Evolutionary conservation across 305 asterid species (phyloP).

Genomic region (Fraxinus angustifolia): DNA sequence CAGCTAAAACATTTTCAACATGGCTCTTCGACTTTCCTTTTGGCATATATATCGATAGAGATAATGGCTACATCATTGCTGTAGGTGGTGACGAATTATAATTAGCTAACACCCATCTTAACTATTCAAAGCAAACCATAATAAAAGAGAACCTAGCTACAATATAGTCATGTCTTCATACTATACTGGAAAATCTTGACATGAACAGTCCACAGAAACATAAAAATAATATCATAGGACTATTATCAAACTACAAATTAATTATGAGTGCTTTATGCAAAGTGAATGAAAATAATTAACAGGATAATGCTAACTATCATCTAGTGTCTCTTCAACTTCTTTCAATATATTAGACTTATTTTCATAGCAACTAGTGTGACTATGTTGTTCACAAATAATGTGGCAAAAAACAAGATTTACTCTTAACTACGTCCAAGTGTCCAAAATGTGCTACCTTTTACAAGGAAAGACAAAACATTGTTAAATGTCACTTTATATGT

Average conservation of each 20-base stretch:
- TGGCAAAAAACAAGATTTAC: not conserved
- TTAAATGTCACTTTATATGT: not conserved
- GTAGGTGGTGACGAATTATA: not conserved
- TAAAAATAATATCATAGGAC: not conserved
- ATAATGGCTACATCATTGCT: not conserved
- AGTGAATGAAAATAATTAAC: not conserved
- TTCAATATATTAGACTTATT: not conserved
- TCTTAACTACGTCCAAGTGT: not conserved
- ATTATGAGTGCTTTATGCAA: not conserved
- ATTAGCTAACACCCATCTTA: not conserved
- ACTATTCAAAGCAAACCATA: not conserved
- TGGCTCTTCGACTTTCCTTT: not conserved
- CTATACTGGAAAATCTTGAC: not conserved
- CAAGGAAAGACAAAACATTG: not conserved
- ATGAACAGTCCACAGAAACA: not conserved
- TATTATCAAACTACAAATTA: not conserved
- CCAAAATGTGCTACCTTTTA: not conserved
- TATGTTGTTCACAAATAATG: not conserved
- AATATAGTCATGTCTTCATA: not conserved
- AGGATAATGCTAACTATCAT: not conserved
- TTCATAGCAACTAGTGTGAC: not conserved
- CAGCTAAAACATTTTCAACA: not conserved
- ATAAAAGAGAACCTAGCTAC: not conserved
- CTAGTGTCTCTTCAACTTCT: not conserved
- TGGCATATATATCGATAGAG: not conserved